These are phyloP conservation scores for Globisporangium spinosum DNA, from an alignment of 352 stramenopile species.

Conservation along the genomic window DNA sequence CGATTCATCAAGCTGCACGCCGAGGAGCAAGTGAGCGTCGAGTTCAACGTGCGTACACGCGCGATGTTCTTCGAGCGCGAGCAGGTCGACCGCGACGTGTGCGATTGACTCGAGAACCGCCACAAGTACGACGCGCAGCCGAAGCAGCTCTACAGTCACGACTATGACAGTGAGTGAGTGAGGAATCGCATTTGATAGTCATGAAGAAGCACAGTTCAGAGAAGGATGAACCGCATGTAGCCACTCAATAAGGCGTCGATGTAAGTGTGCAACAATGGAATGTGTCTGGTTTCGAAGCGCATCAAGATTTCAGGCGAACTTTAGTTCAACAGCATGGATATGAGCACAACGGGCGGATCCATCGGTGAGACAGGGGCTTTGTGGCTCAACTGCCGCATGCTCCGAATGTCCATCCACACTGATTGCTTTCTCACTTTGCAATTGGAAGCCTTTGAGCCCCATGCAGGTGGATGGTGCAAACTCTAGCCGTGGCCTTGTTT, in stretches of 20 bases:
- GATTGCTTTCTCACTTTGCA: too few species aligned
- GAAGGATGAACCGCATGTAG: neutral
- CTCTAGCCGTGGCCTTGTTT: too few species aligned
- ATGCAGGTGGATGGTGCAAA: too few species aligned
- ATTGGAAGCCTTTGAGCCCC: too few species aligned
- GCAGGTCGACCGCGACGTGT: conserved; percentile 48
- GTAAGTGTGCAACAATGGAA: neutral
- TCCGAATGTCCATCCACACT: too few species aligned
- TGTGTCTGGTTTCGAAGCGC: too few species aligned
- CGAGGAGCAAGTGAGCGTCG: conserved; percentile 35
- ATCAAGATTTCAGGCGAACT: neutral
- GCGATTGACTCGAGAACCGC: conserved; percentile 45
- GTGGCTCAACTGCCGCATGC: too few species aligned
- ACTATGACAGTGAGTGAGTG: neutral
- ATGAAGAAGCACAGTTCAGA: neutral
- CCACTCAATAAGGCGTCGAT: too few species aligned
- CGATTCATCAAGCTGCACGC: conserved; percentile 45
- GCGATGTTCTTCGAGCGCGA: conserved; percentile 45
- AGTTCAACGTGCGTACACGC: conserved; percentile 39
- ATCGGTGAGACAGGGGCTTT: neutral
- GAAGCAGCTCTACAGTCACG: conserved; percentile 8
- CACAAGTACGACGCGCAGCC: conserved; percentile 28
- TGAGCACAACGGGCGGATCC: neutral
- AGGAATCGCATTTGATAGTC: neutral
- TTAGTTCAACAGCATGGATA: neutral